Conservation (phyloP, 352 stramenopile species). For the Blastocystis sp. region DNA sequence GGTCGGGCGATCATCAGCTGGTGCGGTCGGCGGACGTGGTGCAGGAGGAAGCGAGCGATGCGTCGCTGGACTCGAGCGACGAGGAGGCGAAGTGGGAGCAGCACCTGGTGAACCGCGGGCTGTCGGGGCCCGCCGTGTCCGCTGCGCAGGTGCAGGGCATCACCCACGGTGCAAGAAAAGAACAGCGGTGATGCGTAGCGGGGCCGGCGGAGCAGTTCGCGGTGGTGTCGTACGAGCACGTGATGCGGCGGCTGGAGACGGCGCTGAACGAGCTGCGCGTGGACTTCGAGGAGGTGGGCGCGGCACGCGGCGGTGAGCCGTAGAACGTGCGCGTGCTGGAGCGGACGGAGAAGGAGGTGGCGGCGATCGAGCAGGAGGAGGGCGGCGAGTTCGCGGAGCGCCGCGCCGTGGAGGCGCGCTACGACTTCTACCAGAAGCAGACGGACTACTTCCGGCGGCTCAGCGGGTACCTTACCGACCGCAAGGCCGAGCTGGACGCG, state of each 20-base stretch:
- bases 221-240: conserved; percentile 35
- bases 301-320: neutral
- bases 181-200: neutral
- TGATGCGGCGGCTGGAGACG: conserved; percentile 19
- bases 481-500: neutral
- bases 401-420: conserved; percentile 15
- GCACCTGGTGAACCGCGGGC: neutral
- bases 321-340: conserved; percentile 13
- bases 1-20: neutral
- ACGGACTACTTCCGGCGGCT: conserved; percentile 45
- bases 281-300: conserved; percentile 20
- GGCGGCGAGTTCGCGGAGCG: conserved; percentile 4
- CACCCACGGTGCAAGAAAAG: neutral
- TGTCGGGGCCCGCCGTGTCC: neutral
- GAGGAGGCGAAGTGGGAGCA: conserved; percentile 44
- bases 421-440: conserved; percentile 51
- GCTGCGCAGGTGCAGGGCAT: neutral
- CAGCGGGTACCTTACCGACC: conserved; percentile 44
- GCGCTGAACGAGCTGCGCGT: conserved; percentile 33
- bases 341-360: conserved; percentile 11
- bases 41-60: conserved; percentile 1
- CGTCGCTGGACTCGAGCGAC: conserved; percentile 21
- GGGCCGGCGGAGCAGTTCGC: conserved; percentile 2
- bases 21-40: neutral
- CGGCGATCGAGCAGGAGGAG: conserved; percentile 12